Base-by-base conservation (phyloP, 257 asterid species). In the Fraxinus quadrangulata region DNA sequence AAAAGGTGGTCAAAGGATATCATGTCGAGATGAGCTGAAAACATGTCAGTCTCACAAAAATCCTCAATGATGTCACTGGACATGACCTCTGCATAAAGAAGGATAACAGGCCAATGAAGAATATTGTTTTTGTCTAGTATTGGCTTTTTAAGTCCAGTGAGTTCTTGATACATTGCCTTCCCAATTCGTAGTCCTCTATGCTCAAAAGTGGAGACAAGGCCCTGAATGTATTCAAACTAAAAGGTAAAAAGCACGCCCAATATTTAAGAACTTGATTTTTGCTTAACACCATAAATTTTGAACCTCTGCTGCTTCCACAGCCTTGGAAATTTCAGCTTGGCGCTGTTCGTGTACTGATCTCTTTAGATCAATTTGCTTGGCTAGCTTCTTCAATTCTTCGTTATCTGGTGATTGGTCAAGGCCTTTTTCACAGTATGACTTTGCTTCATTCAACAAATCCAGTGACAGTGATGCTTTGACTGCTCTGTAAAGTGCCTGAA, bases 61-160 rank as follows among this genome's bases (percentile, higher is more conserved):
- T 93, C 96, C 92, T 96, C 98, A 67, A 96, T 88, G 74, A 93
- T 70, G 82, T 96, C 96, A 72, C 98, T 90, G 84, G 97, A 96
- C 99, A 92, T 92, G 75, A 88, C 91, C 86, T 96, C 97, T 13
- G 97, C 87, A 87, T 93, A 96, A 54, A 90, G 94, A 84, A 96
- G 79, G 63, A 93, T 68, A 83, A 89, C 97, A 24, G 99, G 97
- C 98, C 99, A 96, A 79, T 92, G 99, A 80, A 96, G 92, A 82
- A 93, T 90, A 70, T 88, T 92, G 84, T 77, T 81, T 51, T 83
- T 87, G 84, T 93, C 98, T 36, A 90, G 84, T 70, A 83, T 75
- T 65, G 97, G 97, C 71, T 85, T 92, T 84, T 93, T 93, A 30
- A 79, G 59, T 72, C 99, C 98, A 30, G 90, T 93, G 74, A 90